A percentile compares a stretch with the other conserved stretches of the same genome.
phyloP scores from a whole-genome alignment of 257 asterid species.

The Jacaranda copaia region DNA sequence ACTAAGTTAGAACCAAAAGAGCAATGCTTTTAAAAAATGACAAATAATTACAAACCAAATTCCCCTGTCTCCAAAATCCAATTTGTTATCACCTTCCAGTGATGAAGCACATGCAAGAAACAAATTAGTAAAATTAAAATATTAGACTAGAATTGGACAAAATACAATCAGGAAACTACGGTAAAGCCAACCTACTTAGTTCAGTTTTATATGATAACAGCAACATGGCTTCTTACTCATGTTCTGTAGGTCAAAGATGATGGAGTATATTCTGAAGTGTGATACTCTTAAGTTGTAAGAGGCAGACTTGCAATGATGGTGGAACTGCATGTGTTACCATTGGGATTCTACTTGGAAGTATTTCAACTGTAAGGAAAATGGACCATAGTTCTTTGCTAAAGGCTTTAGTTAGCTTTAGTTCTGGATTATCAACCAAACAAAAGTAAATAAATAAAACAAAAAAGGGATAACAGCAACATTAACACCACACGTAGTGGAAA shows the following conservation, averaged over 20 bases:
- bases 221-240: too few relatives aligned
- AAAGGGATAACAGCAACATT: neutral
- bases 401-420: neutral
- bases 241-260: too few relatives aligned
- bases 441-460: neutral
- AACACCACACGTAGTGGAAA: neutral
- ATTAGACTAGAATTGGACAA: too few relatives aligned
- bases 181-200: too few relatives aligned
- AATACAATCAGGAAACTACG: too few relatives aligned
- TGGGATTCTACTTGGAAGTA: too few relatives aligned
- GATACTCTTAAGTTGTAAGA: neutral
- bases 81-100: neutral
- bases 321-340: neutral
- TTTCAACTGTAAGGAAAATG: neutral
- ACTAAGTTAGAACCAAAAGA: slow-evolving; percentile 7
- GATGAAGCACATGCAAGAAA: neutral
- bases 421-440: neutral
- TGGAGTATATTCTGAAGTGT: too few relatives aligned
- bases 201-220: too few relatives aligned
- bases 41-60: neutral
- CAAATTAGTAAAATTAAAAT: too few relatives aligned
- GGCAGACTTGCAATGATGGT: slow-evolving; percentile 9
- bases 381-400: neutral
- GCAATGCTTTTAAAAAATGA: neutral
- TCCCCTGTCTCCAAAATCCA: neutral